phyloP scores from a whole-genome alignment of 179 eudicot species.

The Silene coronaria region DNA sequence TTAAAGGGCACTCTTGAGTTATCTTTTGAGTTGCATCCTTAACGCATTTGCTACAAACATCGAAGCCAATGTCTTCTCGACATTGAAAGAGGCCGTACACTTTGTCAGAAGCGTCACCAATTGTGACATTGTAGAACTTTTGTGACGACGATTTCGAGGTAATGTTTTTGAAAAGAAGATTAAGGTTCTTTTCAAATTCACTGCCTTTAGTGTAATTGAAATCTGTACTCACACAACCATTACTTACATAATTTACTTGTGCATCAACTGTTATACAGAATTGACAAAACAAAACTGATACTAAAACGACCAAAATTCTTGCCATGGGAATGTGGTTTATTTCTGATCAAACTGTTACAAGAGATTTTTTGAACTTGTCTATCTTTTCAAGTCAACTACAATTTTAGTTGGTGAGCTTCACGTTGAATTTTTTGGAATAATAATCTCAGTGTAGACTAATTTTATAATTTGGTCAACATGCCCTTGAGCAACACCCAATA shows the following conservation, averaged over 20 bases:
- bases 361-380: no score
- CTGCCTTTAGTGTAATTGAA: conserved; percentile 18
- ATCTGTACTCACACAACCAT: not conserved
- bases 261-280: not conserved
- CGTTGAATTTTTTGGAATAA: no score
- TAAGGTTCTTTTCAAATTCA: conserved; percentile 19
- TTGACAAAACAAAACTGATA: conserved; percentile 5
- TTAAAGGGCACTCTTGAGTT: not conserved
- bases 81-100: conserved; percentile 26
- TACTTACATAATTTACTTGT: not conserved
- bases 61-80: conserved; percentile 10
- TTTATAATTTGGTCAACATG: no score
- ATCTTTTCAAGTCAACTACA: no score
- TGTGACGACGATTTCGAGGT: not conserved
- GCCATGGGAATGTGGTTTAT: conserved; percentile 13
- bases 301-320: not conserved
- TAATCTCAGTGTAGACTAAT: no score
- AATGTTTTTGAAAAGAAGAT: not conserved
- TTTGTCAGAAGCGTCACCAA: not conserved
- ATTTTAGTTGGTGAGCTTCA: no score
- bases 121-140: conserved; percentile 18
- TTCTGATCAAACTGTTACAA: no score
- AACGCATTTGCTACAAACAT: conserved; percentile 16
- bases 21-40: conserved; percentile 6
- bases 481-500: no score